Conservation (phyloP, 176 grass and related monocot genomes). For the Cenchrus americanus region DNA sequence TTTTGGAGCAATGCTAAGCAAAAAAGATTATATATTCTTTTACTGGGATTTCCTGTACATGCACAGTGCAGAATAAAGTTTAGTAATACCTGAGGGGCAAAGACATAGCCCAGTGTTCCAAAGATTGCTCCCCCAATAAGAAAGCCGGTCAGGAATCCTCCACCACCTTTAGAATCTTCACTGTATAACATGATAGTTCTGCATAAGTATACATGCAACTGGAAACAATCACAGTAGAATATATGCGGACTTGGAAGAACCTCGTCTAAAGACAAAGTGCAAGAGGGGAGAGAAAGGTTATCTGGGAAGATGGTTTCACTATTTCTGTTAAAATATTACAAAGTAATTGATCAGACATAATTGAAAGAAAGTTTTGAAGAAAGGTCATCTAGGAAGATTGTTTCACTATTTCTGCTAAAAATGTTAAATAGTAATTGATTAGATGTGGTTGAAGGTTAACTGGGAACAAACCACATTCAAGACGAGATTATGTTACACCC, state of each 20-base stretch:
- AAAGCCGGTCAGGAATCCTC: slow-evolving; percentile 68
- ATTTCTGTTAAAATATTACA: neutral
- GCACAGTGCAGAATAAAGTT: neutral
- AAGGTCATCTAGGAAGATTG: too few relatives aligned
- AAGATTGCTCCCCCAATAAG: slow-evolving; percentile 72
- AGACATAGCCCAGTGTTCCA: slow-evolving; percentile 69
- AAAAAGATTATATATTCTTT: neutral
- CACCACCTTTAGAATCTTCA: slow-evolving; percentile 63
- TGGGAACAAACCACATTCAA: neutral
- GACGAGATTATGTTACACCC: neutral
- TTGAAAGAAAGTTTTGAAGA: too few relatives aligned
- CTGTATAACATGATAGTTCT: slow-evolving; percentile 28
- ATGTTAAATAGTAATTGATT: neutral
- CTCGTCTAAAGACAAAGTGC: neutral
- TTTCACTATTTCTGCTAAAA: neutral
- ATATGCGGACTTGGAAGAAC: neutral
- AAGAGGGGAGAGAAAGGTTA: neutral
- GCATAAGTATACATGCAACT: slow-evolving; percentile 4
- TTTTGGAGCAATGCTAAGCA: neutral
- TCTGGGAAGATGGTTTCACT: neutral
- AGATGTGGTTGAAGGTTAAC: neutral
- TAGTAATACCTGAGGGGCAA: slow-evolving; percentile 64
- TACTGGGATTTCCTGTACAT: slow-evolving; percentile 2
- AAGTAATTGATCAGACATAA: neutral
- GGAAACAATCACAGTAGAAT: slow-evolving; percentile 4